phyloP scores from a whole-genome alignment of 176 grass and related monocot genomes.

The Triticum aestivum region DNA sequence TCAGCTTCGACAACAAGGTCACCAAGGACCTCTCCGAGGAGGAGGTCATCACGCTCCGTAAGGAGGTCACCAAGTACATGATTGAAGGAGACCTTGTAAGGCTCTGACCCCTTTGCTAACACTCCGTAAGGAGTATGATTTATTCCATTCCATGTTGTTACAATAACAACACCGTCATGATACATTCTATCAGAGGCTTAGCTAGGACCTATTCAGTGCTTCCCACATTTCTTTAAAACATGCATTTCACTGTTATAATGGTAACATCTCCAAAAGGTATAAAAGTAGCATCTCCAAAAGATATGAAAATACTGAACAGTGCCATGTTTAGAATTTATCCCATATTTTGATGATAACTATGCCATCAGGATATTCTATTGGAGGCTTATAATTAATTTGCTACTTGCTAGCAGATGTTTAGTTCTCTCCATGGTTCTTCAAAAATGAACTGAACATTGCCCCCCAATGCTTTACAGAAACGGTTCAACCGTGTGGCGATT shows the following conservation, averaged over 20 bases:
- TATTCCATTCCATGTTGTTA: background rate
- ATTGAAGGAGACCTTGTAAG: slow-evolving; percentile 92
- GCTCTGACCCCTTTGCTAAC: background rate
- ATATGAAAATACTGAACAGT: slow-evolving; percentile 3
- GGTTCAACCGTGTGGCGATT: slow-evolving; percentile 71
- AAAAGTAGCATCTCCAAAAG: background rate
- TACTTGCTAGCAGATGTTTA: no score
- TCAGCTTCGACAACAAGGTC: slow-evolving; percentile 77
- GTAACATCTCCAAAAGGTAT: background rate
- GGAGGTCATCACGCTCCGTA: slow-evolving; percentile 80
- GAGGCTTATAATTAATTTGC: no score
- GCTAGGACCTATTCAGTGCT: background rate
- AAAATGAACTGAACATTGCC: background rate
- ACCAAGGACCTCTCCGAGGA: slow-evolving; percentile 81
- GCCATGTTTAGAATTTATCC: background rate
- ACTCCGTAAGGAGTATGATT: background rate
- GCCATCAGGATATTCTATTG: slow-evolving; percentile 2
- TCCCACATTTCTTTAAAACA: background rate
- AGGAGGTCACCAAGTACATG: slow-evolving; percentile 94
- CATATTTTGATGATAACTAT: background rate
- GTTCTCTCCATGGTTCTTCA: no score
- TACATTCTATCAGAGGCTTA: background rate
- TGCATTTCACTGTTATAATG: background rate
- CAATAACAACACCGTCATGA: background rate
- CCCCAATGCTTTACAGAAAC: slow-evolving; percentile 53